phyloP scores from a whole-genome alignment of 2,329 filamentous ascomycete genomes.

The Cordyceps tenuipes region DNA sequence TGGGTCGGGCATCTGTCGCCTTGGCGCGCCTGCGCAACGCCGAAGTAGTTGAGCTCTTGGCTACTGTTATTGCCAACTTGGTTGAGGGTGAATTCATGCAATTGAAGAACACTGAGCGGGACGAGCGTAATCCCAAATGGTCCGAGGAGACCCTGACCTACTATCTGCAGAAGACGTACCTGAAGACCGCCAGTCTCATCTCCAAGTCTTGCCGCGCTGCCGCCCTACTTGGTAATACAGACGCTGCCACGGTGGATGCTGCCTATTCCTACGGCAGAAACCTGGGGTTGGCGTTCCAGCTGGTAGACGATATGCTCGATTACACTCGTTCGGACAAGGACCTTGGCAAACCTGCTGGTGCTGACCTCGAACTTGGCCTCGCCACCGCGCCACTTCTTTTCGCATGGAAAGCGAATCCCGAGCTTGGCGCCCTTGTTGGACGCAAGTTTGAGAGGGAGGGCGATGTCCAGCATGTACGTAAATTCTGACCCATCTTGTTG shows the following conservation, averaged over 20 bases:
- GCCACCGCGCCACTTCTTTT: slow-evolving; percentile 92
- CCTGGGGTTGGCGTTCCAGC: slow-evolving; percentile 86
- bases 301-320: slow-evolving; percentile 96
- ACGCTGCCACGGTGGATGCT: slow-evolving; percentile 74
- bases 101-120: slow-evolving; percentile 86
- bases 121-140: slow-evolving; percentile 77
- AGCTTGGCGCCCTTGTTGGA: slow-evolving; percentile 80
- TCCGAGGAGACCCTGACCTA: slow-evolving; percentile 85
- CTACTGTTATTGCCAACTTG: slow-evolving; percentile 93
- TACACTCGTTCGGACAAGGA: slow-evolving; percentile 82
- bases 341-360: slow-evolving; percentile 88
- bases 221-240: slow-evolving; percentile 72
- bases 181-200: slow-evolving; percentile 93
- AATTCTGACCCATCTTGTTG: neutral
- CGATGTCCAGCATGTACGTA: slow-evolving; percentile 74
- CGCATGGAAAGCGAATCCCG: slow-evolving; percentile 83
- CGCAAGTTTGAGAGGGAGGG: slow-evolving; percentile 80
- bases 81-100: slow-evolving; percentile 99
- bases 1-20: slow-evolving; percentile 88
- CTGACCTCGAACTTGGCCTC: slow-evolving; percentile 85
- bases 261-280: slow-evolving; percentile 92
- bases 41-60: slow-evolving; percentile 88
- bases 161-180: slow-evolving; percentile 96
- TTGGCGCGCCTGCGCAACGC: slow-evolving; percentile 83
- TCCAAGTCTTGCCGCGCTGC: slow-evolving; percentile 91